Evolutionary conservation across 106 monocot genomes (phyloP).

Genomic region (Apostasia shenzhenica): DNA sequence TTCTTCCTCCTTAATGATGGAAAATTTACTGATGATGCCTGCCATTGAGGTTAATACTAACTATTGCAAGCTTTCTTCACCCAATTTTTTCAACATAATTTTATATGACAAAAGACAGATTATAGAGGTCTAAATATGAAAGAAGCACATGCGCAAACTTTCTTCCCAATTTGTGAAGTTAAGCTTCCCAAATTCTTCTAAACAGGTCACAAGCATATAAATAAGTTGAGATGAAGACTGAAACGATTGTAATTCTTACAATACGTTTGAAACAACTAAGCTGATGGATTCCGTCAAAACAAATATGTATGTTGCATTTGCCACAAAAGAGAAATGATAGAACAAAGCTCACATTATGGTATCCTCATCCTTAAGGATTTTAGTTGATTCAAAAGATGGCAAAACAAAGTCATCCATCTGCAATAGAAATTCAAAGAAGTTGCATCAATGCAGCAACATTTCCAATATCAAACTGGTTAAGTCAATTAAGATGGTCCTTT

Average conservation of each 20-base stretch:
- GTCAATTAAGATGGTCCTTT: not conserved
- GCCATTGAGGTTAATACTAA: no score
- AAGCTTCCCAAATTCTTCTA: no score
- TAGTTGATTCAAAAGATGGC: conserved; percentile 50
- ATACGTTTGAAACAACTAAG: not conserved
- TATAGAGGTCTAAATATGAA: not conserved
- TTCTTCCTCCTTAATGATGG: no score
- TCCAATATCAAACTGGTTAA: not conserved
- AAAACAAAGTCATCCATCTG: conserved; percentile 70
- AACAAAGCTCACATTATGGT: conserved; percentile 31
- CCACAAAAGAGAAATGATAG: not conserved
- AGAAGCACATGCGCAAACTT: no score
- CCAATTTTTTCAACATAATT: not conserved
- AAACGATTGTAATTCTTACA: no score
- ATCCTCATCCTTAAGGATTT: conserved; percentile 50
- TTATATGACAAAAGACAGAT: not conserved
- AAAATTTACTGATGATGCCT: no score
- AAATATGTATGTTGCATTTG: not conserved
- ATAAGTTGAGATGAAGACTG: no score
- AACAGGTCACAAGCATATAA: no score
- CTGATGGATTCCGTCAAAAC: not conserved
- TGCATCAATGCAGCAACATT: not conserved
- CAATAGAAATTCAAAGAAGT: conserved; percentile 9
- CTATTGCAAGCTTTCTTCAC: no score
- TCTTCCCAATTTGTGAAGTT: no score